phyloP scores from a whole-genome alignment of 805 yeast species.

The Vanderwaltozyma yarrowii region DNA sequence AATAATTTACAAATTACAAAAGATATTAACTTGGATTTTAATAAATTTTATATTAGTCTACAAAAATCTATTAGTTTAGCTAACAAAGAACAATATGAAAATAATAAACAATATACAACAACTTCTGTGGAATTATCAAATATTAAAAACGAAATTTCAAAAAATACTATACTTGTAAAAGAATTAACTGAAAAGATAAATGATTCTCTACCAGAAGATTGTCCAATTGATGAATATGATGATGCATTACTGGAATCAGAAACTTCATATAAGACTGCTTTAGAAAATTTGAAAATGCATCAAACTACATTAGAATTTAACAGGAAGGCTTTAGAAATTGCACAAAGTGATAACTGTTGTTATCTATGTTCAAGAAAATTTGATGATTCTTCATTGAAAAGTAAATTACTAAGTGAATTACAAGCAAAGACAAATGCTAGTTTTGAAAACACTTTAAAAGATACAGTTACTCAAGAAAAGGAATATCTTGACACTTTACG shows the following conservation, averaged over 20 bases:
- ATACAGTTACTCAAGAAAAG: conserved; percentile 28
- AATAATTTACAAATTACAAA: conserved; percentile 8
- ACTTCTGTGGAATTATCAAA: conserved; percentile 6
- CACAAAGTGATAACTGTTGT: conserved; percentile 50
- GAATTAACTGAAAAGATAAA: conserved; percentile 15
- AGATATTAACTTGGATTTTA: conserved; percentile 17
- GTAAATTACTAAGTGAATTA: conserved; percentile 22
- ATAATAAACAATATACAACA: conserved; percentile 13
- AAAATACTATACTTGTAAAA: conserved; percentile 5
- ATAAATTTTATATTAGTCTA: conserved; percentile 9
- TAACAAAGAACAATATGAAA: conserved; percentile 7
- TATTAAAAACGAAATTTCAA: conserved; percentile 6
- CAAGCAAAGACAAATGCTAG: conserved; percentile 25
- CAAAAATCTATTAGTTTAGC: conserved; percentile 13
- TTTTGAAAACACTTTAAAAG: conserved; percentile 26
- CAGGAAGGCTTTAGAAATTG: conserved; percentile 54
- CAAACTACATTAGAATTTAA: conserved; percentile 65
- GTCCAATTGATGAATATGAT: conserved; percentile 41
- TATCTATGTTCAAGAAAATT: conserved; percentile 64
- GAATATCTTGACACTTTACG: conserved; percentile 19
- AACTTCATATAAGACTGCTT: conserved; percentile 47
- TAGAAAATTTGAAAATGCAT: conserved; percentile 56
- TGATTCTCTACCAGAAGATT: conserved; percentile 30
- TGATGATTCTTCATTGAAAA: conserved; percentile 28
- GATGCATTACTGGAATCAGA: conserved; percentile 45